Base-by-base conservation (phyloP, 2,329 filamentous ascomycete genomes). In the Dactylellina cionopaga region DNA sequence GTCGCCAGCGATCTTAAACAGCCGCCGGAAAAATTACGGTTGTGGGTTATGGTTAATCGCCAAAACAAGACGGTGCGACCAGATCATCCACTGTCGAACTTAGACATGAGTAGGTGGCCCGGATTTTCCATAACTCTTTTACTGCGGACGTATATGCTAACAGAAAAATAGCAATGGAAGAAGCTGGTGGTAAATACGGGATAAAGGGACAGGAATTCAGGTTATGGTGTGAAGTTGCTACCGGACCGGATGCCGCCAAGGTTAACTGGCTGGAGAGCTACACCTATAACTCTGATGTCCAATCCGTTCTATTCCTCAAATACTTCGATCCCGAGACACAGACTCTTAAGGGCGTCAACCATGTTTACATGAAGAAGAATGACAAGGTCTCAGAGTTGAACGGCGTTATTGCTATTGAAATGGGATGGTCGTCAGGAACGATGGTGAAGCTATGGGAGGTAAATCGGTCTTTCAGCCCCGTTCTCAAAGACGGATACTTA, bases 11-110 rank as follows among this genome's bases (percentile, higher is more conserved):
- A 96, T 64, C 84, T 90, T 52, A 85, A 83, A 0, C 81, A 90
- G 52, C 59, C 73, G 10, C 84, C 89, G 0, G 87, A 88, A 64
- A 86, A 87, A 73, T 82, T 98, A 22, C 88, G 95, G 19, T 86
- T 96, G 15, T 99, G 95, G 96, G 88, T 92, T 60, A 97, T 99
- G 93, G 95, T 99, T 0, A 98, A 97, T 79, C 90, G 95, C 9
- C 95, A 99, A 80, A 99, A 99, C 80, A 97, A 96, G 81, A 99
- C 95, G 0, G 90, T 92, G 35, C 88, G 95, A 15, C 95, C 96
- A 0, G 95, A 99, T 79, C 89, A 92, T 68, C 91, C 92, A 0
- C 88, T 99, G 51, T 87, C 87, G 79, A 92, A 96, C 78, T 82
- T 88, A 1, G 85, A 89, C 3, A 90, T 92, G 79, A 93, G 76